These are phyloP conservation scores for Kazachstania taianensis DNA, from an alignment of 805 yeast species.

Conservation along the genomic window DNA sequence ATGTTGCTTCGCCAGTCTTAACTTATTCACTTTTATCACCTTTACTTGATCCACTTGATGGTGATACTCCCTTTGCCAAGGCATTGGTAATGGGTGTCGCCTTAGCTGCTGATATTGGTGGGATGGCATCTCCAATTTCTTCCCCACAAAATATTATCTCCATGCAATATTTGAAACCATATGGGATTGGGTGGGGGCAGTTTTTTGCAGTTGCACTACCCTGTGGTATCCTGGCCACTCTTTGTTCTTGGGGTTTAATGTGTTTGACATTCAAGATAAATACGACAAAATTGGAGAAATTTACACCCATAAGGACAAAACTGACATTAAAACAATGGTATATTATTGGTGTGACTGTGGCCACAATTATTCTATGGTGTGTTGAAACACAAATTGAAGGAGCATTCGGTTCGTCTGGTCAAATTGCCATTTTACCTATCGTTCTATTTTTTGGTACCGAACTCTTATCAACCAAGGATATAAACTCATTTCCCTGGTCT, in stretches of 20 bases:
- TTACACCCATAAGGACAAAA: slow-evolving; percentile 45
- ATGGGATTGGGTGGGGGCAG: slow-evolving; percentile 67
- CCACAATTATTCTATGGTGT: slow-evolving; percentile 85
- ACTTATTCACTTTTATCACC: slow-evolving; percentile 85
- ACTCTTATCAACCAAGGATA: slow-evolving; percentile 68
- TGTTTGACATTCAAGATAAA: slow-evolving; percentile 45
- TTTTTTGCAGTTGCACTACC: slow-evolving; percentile 90
- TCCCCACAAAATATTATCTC: slow-evolving; percentile 95
- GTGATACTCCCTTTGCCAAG: slow-evolving; percentile 69
- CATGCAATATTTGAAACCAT: slow-evolving; percentile 64
- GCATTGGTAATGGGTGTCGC: slow-evolving; percentile 87
- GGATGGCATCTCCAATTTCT: slow-evolving; percentile 94
- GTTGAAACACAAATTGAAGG: slow-evolving; percentile 61
- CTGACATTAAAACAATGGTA: slow-evolving; percentile 68
- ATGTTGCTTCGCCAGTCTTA: slow-evolving; percentile 92
- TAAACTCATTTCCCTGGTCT: slow-evolving; percentile 93
- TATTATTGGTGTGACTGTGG: slow-evolving; percentile 55
- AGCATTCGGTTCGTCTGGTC: slow-evolving; percentile 84
- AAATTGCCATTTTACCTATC: slow-evolving; percentile 79
- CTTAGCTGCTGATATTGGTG: slow-evolving; percentile 83
- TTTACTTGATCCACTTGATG: slow-evolving; percentile 64
- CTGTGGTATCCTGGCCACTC: slow-evolving; percentile 50
- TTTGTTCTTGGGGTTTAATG: slow-evolving; percentile 63
- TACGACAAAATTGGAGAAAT: slow-evolving; percentile 37
- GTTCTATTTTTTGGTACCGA: slow-evolving; percentile 87